Conservation (phyloP, 345 rosid genomes). For the Aurinia saxatilis region DNA sequence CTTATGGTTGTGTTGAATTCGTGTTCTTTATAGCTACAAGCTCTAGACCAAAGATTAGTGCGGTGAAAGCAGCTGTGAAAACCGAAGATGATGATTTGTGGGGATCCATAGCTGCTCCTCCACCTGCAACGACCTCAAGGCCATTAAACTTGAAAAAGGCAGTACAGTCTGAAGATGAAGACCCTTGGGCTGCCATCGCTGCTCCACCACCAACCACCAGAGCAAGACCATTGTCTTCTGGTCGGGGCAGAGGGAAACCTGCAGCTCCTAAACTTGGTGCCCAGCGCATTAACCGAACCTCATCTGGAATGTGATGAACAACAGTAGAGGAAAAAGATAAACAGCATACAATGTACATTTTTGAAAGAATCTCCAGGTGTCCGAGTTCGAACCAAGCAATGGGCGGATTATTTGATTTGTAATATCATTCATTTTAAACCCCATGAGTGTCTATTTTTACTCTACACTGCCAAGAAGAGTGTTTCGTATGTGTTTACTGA, state of each 20-base stretch:
- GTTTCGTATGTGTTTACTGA: constrained; percentile 15
- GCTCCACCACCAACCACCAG: constrained; percentile 86
- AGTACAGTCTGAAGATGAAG: constrained; percentile 51
- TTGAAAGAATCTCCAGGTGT: constrained; percentile 30
- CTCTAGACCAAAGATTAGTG: constrained; percentile 43
- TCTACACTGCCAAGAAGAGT: background rate
- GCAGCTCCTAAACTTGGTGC: constrained; percentile 73
- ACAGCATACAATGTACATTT: constrained; percentile 39
- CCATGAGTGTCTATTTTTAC: constrained; percentile 16
- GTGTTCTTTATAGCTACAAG: constrained; percentile 39
- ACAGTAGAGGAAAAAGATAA: constrained; percentile 8
- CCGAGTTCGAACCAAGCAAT: constrained; percentile 6
- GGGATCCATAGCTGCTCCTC: constrained; percentile 92
- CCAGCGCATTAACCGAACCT: constrained; percentile 84
- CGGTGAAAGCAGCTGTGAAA: constrained; percentile 34
- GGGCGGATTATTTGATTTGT: constrained; percentile 35
- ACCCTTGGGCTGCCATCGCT: constrained; percentile 95
- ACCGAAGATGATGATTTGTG: constrained; percentile 85
- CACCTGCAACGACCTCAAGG: constrained; percentile 59
- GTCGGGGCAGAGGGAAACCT: constrained; percentile 71
- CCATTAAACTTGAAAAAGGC: constrained; percentile 56
- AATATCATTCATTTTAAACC: constrained; percentile 49
- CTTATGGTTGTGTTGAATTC: background rate
- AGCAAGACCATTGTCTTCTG: constrained; percentile 64
- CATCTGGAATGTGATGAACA: constrained; percentile 49